These are phyloP conservation scores for Debaryomyces psychrophilus DNA, from an alignment of 1,139 yeast genomes.

Conservation along the genomic window DNA sequence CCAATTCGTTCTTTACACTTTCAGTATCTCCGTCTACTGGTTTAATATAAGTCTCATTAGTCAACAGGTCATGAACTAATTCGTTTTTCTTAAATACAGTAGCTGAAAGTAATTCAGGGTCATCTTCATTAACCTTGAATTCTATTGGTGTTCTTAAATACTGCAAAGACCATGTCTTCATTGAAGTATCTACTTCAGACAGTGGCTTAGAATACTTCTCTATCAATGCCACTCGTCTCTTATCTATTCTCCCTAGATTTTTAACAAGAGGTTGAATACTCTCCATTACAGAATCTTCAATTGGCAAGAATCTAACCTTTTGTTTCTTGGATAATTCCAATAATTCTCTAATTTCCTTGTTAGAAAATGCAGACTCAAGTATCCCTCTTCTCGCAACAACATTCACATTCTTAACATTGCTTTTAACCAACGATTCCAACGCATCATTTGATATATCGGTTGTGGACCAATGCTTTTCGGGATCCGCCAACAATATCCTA, in stretches of 20 bases:
- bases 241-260: slow-evolving; percentile 62
- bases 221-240: slow-evolving; percentile 68
- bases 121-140: slow-evolving; percentile 39
- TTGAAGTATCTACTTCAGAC: slow-evolving; percentile 22
- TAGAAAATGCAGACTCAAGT: slow-evolving; percentile 83
- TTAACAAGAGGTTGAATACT: slow-evolving; percentile 39
- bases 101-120: slow-evolving; percentile 43
- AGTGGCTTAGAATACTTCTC: slow-evolving; percentile 50
- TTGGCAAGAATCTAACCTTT: slow-evolving; percentile 58
- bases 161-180: slow-evolving; percentile 66
- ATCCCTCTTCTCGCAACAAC: slow-evolving; percentile 88
- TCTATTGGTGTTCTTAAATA: slow-evolving; percentile 70
- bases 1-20: slow-evolving; percentile 60
- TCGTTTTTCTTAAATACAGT: slow-evolving; percentile 53
- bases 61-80: slow-evolving; percentile 38
- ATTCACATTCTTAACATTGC: slow-evolving; percentile 62
- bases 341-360: slow-evolving; percentile 87
- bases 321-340: slow-evolving; percentile 58
- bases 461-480: slow-evolving; percentile 54
- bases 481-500: slow-evolving; percentile 67
- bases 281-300: slow-evolving; percentile 47
- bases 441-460: slow-evolving; percentile 81
- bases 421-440: slow-evolving; percentile 49
- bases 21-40: slow-evolving; percentile 42
- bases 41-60: slow-evolving; percentile 38